Base-by-base conservation (phyloP, 345 rosid genomes). In the Gossypium bickii region DNA sequence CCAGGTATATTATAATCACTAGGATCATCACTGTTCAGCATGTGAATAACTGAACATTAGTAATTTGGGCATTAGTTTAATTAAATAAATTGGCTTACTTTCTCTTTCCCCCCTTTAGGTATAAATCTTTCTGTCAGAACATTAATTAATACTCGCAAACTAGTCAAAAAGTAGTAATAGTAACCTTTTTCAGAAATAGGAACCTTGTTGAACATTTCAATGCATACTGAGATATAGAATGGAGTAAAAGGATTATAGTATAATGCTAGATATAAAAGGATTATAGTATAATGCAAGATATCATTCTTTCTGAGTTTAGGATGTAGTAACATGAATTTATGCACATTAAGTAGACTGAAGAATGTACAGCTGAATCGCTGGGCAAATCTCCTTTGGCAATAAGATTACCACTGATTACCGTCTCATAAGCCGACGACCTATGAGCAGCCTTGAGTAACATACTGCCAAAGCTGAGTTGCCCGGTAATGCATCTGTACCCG, bases 321-420 rank as follows among this genome's bases (percentile, higher is more conserved):
- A 45, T 8, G 49, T 45, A 47, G 51, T 47, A 49, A 15, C 53
- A 49, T 49, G 53, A 49, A 51, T 15, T 51, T 51, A 17, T 51
- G 9, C 55, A 16, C 6, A 56, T 56, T 20, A 57, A 56, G 25
- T 18, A 13, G 38, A 16, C 64, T 41, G 74, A 53, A 59, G 11
- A 55, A 56, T 69, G 83, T 45, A 79, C 29, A 2, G 82, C 61
- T 74, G 76, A 78, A 80, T 80, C 75, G 81, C 78, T 43, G 80
- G 80, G 82, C 83, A 84, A 84, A 87, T 84, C 90, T 78, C 83
- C 88, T 75, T 87, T 80, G 88, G 88, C 85, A 81, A 77, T 62
- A 74, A 59, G 84, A 78, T 72, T 51, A 53, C 69, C 63, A 20
- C 45, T 2, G 22, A 9, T 16, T 61, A 15, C 16, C 22, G 25